Evolutionary conservation across 495 filamentous ascomycete species (phyloP).

Genomic region (Penicillium daleae): DNA sequence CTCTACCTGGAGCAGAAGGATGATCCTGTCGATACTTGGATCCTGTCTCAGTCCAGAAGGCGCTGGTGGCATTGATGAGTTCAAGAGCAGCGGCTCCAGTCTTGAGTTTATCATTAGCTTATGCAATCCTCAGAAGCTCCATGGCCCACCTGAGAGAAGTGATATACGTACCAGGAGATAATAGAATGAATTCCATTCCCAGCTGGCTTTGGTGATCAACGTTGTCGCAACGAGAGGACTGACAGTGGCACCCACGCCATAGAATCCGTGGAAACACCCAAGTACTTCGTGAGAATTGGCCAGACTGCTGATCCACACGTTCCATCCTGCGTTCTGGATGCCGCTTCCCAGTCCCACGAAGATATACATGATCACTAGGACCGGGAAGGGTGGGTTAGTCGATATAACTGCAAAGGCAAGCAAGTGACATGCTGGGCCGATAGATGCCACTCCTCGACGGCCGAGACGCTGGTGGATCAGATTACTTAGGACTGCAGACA

Average conservation of each 20-base stretch:
- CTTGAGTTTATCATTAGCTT: constrained; percentile 27
- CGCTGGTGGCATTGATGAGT: constrained; percentile 46
- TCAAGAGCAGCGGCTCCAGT: constrained; percentile 64
- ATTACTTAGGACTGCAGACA: constrained; percentile 57
- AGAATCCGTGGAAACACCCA: constrained; percentile 60
- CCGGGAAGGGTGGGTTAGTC: constrained; percentile 61
- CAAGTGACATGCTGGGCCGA: constrained; percentile 64
- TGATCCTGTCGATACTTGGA: constrained; percentile 29
- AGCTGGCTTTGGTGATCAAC: constrained; percentile 51
- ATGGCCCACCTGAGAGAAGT: not conserved
- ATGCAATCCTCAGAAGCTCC: not conserved
- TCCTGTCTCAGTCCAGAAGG: constrained; percentile 64
- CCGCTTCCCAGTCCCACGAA: constrained; percentile 62
- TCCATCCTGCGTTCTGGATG: constrained; percentile 61
- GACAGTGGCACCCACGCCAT: constrained; percentile 59
- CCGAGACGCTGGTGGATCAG: constrained; percentile 60
- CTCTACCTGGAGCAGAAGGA: constrained; percentile 20
- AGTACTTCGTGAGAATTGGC: constrained; percentile 59
- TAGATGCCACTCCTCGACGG: constrained; percentile 70
- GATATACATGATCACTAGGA: constrained; percentile 55
- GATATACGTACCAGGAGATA: constrained; percentile 52
- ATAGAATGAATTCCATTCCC: constrained; percentile 62
- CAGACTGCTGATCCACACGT: constrained; percentile 63
- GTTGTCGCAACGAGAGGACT: constrained; percentile 59
- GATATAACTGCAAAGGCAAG: constrained; percentile 59